Conservation (phyloP, 2,329 filamentous ascomycete genomes). For the Phialophora chinensis region DNA sequence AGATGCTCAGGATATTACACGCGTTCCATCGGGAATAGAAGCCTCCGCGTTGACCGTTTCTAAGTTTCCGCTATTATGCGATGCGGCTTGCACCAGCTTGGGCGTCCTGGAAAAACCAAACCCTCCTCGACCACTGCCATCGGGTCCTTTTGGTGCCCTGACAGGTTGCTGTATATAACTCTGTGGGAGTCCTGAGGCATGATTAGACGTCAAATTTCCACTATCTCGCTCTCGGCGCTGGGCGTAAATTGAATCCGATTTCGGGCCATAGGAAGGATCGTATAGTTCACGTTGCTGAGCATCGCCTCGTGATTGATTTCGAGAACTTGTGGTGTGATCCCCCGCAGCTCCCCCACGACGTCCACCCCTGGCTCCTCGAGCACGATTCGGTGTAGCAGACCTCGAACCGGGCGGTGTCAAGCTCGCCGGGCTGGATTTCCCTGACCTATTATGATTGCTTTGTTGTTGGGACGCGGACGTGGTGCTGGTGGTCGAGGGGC, state of each 20-base stretch:
- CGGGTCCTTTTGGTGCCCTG: constrained; percentile 77
- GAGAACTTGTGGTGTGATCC: constrained; percentile 41
- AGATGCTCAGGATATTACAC: not conserved
- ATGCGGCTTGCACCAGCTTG: not conserved
- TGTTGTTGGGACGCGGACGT: constrained; percentile 15
- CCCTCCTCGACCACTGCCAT: constrained; percentile 75
- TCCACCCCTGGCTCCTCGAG: constrained; percentile 41
- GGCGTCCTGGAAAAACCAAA: constrained; percentile 67
- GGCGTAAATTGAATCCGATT: constrained; percentile 60
- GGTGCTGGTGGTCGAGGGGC: constrained; percentile 54
- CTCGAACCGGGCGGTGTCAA: constrained; percentile 63
- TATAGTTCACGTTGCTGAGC: constrained; percentile 67
- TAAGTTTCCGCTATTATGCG: not conserved
- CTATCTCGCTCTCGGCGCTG: constrained; percentile 49
- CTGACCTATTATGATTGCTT: constrained; percentile 48
- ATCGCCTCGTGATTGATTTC: constrained; percentile 40
- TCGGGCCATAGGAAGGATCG: constrained; percentile 74
- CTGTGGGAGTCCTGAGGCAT: not conserved
- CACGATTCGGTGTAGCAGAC: constrained; percentile 46
- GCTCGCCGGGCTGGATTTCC: constrained; percentile 66
- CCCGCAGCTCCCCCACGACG: constrained; percentile 39
- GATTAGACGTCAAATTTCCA: not conserved
- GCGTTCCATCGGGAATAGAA: not conserved
- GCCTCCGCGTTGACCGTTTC: not conserved
- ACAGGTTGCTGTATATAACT: constrained; percentile 57